Evolutionary conservation across 192 early-diverging fungal species (phyloP), one percentile per base, ranked within the genome.

Genomic region (Cetraspora pellucida): DNA sequence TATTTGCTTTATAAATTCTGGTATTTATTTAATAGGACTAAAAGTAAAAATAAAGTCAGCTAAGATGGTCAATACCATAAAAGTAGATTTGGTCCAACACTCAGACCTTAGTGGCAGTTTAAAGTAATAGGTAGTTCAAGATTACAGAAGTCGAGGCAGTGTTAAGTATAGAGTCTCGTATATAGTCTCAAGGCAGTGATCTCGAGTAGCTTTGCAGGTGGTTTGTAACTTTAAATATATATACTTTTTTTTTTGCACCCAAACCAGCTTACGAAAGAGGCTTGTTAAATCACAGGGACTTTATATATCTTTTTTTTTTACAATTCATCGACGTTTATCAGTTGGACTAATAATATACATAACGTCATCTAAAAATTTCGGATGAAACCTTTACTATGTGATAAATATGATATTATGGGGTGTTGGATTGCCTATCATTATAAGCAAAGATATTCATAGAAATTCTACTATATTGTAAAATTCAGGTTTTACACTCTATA

Each of bases 231-330:
- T 65, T 28, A 65, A n/a, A n/a, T 65, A 10, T 65, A 65, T 65
- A 44, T 44, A 44, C n/a, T 64, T 65, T 65, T 65, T 64, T 44
- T 43, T 30, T 43, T 65, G n/a, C 14, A 28, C 43, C 63, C 28
- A 37, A 65, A 45, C 31, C 63, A 65, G 63, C 63, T 65, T 65
- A 65, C 63, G 30, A 65, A 65, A 65, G 37, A 43, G 63, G 31
- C 37, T 43, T 54, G 50, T 37, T 37, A 37, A 37, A 37, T 37
- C 37, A 37, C 37, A 37, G 1, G 37, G 37, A 37, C 37, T 37
- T 37, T 37, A 37, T 37, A 37, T 37, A 37, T 37, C 31, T 37
- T 37, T 37, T 37, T 37, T 37, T 37, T 37, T 37, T 37, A 37
- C 37, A 37, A 37, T 37, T 37, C 37, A 37, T 37, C 37, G 37